phyloP scores from a whole-genome alignment of 2,329 filamentous ascomycete genomes.

The Colletotrichum filicis region DNA sequence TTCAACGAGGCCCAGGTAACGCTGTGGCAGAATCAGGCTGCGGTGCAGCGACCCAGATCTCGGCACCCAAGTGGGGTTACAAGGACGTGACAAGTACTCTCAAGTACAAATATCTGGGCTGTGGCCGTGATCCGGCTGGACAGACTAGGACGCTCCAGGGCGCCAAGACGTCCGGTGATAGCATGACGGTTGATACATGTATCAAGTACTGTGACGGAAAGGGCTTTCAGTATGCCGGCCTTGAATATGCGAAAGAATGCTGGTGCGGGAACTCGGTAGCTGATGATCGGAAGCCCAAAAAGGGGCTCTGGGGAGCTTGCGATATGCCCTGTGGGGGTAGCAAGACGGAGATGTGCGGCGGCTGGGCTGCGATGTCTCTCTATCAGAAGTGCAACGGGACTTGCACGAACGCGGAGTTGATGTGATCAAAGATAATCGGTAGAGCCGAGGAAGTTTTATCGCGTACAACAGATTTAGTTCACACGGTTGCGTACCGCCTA shows the following conservation, averaged over 20 bases:
- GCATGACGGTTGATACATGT: slow-evolving; percentile 48
- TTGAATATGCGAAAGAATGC: slow-evolving; percentile 52
- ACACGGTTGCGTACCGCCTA: background rate
- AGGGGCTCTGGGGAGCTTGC: slow-evolving; percentile 55
- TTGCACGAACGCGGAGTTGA: slow-evolving; percentile 39
- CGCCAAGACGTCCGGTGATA: slow-evolving; percentile 41
- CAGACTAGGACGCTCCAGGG: slow-evolving; percentile 44
- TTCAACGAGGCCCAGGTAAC: slow-evolving; percentile 46
- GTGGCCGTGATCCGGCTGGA: slow-evolving; percentile 50
- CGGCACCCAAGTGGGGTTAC: slow-evolving; percentile 50
- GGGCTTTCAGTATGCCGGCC: slow-evolving; percentile 45
- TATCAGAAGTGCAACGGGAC: slow-evolving; percentile 48
- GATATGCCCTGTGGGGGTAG: slow-evolving; percentile 37
- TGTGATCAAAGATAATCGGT: slow-evolving; percentile 5
- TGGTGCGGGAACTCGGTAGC: slow-evolving; percentile 48
- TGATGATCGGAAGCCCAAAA: slow-evolving; percentile 42
- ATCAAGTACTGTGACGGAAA: slow-evolving; percentile 44
- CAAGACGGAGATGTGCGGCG: slow-evolving; percentile 32
- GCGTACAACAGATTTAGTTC: background rate
- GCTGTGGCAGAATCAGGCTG: slow-evolving; percentile 39
- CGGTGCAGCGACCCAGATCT: slow-evolving; percentile 50
- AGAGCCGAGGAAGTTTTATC: background rate
- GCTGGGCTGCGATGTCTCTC: slow-evolving; percentile 45
- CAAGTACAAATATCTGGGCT: slow-evolving; percentile 64
- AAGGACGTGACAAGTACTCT: slow-evolving; percentile 55